Base-by-base conservation (phyloP, 1,284 basidiomycete genomes). In the Boletus smithii region DNA sequence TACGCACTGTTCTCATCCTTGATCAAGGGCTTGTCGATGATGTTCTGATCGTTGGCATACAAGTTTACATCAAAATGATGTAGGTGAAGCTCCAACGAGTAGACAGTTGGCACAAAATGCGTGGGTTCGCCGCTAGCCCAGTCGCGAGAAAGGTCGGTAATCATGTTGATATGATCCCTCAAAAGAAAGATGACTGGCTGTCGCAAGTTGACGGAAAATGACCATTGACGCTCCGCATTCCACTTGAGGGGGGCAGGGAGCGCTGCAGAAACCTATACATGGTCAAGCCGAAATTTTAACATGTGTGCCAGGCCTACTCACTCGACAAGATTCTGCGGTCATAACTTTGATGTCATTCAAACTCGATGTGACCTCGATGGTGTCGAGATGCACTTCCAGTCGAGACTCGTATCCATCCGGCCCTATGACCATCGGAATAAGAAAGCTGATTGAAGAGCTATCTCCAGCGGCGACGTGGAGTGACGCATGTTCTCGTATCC, bases 21-120 rank as follows among this genome's bases (percentile, higher is more conserved):
- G 41, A 83, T 74, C 23, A 85, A 69, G 1, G 92, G 91, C 53
- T 86, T 88, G 70, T 95, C 91, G 48, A 97, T 89, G 61, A 97
- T 91, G 63, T 97, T 97, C 61, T 93, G 91, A 65, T 97, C 94
- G 61, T 97, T 97, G 50, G 88, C 81, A 62, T 89, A 93, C n/a
- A 90, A 66, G 57, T 88, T 85, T 42, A 95, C 64, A 50, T 82
- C 76, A 66, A 85, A 95, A 57, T 89, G 82, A 61, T 83, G 74
- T 49, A 95, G 65, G 43, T 83, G 76, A 27, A 95, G 57, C 32
- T 85, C 74, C 55, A 95, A 69, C 18, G 68, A 67, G 66, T 97
- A 97, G 14, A 82, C 66, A 65, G 80, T 91, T 0, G 94, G 93
- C 20, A 93, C 76, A 66, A 91, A 97, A 42, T 84, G 84, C 20